Evolutionary conservation across 441 rosid genomes (phyloP).

Genomic region (Capsella rubella): DNA sequence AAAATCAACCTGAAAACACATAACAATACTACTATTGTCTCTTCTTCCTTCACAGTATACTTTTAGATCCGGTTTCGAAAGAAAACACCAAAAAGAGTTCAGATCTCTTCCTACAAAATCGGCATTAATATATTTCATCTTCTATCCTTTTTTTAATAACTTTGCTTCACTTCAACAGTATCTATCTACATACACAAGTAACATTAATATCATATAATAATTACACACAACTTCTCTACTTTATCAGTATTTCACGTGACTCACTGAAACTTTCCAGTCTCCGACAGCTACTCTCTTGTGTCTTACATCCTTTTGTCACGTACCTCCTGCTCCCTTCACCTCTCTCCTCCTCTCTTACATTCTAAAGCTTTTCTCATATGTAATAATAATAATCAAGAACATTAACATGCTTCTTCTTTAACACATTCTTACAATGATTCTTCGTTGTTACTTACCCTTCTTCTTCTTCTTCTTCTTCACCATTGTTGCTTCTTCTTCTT

Average conservation of each 20-base stretch:
- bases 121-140: conserved; percentile 24
- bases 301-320: conserved; percentile 58
- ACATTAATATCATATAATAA: conserved; percentile 10
- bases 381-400: conserved; percentile 14
- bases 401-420: conserved; percentile 31
- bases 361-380: neutral
- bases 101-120: conserved; percentile 7
- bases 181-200: neutral
- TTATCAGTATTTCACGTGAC: conserved; percentile 63
- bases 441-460: conserved; percentile 38
- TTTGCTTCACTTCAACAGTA: conserved; percentile 30
- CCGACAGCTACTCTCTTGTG: conserved; percentile 57
- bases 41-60: neutral
- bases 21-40: neutral
- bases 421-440: conserved; percentile 38
- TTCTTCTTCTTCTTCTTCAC: conserved; percentile 28
- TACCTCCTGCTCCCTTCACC: conserved; percentile 44
- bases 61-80: conserved; percentile 26
- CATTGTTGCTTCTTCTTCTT: conserved; percentile 37
- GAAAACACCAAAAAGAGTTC: conserved; percentile 21
- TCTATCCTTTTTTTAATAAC: neutral
- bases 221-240: conserved; percentile 12
- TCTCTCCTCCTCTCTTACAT: conserved; percentile 19
- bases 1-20: conserved; percentile 12
- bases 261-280: conserved; percentile 49